phyloP scores from a whole-genome alignment of 1,284 basidiomycete species.

The Neolentinus lepideus region DNA sequence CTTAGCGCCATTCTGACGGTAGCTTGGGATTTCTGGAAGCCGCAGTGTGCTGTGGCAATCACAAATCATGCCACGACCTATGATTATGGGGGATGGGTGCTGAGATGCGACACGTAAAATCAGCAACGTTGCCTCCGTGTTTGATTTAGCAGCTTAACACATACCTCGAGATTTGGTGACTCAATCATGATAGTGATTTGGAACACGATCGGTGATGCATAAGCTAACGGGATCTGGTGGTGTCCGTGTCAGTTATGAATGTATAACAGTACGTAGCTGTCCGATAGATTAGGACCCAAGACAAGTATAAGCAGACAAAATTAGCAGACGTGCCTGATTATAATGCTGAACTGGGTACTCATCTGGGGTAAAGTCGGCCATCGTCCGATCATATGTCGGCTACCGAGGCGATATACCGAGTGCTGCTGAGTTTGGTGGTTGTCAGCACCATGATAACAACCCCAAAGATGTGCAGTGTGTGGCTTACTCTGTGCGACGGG shows the following conservation, averaged over 20 bases:
- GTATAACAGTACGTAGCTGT: background rate
- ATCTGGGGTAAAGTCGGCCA: background rate
- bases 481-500: too few relatives aligned
- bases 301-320: background rate
- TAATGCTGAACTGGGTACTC: too few relatives aligned
- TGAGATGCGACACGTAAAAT: too few relatives aligned
- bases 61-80: background rate
- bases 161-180: too few relatives aligned
- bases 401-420: background rate
- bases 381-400: background rate
- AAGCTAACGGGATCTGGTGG: background rate
- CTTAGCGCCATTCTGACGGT: background rate
- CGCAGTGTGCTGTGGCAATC: background rate
- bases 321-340: background rate
- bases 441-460: background rate
- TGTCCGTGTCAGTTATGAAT: background rate
- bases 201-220: background rate
- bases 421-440: too few relatives aligned
- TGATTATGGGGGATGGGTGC: too few relatives aligned
- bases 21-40: background rate
- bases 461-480: too few relatives aligned
- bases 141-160: too few relatives aligned
- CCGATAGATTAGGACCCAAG: background rate
- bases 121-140: too few relatives aligned
- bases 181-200: too few relatives aligned